phyloP scores from a whole-genome alignment of 169 alveolate genomes.

The Besnoitia besnoiti region DNA sequence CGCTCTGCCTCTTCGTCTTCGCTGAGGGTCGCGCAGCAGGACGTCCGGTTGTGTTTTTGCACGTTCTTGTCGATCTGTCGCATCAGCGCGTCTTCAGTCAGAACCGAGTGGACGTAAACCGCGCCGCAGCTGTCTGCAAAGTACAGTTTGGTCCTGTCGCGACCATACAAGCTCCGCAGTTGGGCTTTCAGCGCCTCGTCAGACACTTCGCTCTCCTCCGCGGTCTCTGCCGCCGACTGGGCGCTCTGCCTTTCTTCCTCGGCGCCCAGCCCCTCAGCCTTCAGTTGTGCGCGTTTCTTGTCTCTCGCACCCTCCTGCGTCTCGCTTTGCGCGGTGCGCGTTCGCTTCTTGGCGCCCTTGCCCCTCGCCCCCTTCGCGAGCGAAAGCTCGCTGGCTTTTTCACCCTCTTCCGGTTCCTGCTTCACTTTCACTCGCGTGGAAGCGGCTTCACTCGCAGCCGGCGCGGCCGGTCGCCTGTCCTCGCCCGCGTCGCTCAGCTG shows the following conservation, averaged over 20 bases:
- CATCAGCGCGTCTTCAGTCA: slow-evolving; percentile 51
- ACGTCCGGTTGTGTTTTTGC: slow-evolving; percentile 20
- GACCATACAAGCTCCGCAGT: slow-evolving; percentile 8
- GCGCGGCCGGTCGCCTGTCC: neutral
- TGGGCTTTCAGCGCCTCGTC: neutral
- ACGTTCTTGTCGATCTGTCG: slow-evolving; percentile 11
- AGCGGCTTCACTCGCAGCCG: neutral
- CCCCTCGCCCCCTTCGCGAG: neutral
- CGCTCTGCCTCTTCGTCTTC: slow-evolving; percentile 27
- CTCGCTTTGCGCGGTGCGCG: neutral
- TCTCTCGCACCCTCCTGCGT: neutral
- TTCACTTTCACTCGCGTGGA: neutral
- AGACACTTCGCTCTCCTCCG: neutral
- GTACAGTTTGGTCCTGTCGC: neutral
- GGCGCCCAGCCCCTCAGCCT: neutral
- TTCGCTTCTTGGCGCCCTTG: neutral
- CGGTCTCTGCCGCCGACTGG: neutral
- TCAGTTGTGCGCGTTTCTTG: neutral
- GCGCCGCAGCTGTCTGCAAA: slow-evolving; percentile 58
- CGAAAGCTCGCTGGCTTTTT: neutral
- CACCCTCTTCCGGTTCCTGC: neutral
- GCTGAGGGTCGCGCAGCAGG: slow-evolving; percentile 31
- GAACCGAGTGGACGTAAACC: slow-evolving; percentile 53
- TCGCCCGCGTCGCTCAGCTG: neutral
- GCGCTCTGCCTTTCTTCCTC: neutral